phyloP scores from a whole-genome alignment of 176 grass and related monocot species.

The Oryza longistaminata region DNA sequence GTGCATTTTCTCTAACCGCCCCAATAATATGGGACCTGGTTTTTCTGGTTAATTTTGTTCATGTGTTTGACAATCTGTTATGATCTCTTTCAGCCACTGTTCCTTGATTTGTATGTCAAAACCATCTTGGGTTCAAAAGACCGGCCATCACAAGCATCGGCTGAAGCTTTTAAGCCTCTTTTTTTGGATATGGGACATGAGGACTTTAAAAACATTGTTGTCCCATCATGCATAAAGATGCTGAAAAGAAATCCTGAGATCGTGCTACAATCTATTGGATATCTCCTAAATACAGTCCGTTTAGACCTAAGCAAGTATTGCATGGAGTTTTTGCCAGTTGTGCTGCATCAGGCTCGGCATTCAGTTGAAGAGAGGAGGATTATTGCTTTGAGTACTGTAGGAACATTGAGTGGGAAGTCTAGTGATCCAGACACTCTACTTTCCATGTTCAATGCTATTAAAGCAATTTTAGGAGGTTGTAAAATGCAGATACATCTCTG shows the following conservation, averaged over 20 bases:
- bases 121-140: conserved; percentile 85
- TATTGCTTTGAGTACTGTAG: conserved; percentile 77
- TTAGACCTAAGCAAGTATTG: conserved; percentile 93
- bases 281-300: conserved; percentile 61
- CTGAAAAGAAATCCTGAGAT: conserved; percentile 99
- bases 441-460: conserved; percentile 78
- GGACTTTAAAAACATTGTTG: conserved; percentile 71
- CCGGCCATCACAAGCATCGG: conserved; percentile 55
- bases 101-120: conserved; percentile 92
- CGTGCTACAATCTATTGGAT: conserved; percentile 72
- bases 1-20: not conserved
- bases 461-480: conserved; percentile 88
- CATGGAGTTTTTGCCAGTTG: conserved; percentile 74
- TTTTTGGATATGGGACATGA: conserved; percentile 78
- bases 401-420: conserved; percentile 74
- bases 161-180: conserved; percentile 83
- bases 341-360: conserved; percentile 82
- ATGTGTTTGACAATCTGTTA: conserved; percentile 21
- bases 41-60: conserved; percentile 21
- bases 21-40: conserved; percentile 20
- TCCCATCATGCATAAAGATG: conserved; percentile 93
- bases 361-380: conserved; percentile 78
- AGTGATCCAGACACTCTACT: conserved; percentile 89
- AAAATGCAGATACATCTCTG: not conserved
- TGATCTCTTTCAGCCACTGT: conserved; percentile 58